phyloP scores from a whole-genome alignment of 164 flowering plant genomes.

The Magnolia kwangsiensis region DNA sequence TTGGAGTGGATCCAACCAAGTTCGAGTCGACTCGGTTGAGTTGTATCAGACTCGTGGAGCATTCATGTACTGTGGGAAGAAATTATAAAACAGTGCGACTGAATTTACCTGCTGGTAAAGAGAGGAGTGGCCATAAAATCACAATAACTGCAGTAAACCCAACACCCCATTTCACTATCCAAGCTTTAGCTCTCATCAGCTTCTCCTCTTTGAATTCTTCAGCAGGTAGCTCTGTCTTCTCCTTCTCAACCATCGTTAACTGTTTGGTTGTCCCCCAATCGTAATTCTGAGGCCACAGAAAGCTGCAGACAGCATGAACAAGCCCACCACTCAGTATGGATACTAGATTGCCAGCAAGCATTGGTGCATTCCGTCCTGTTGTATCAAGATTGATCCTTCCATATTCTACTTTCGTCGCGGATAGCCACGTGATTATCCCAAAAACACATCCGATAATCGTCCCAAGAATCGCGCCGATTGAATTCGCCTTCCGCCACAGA shows the following conservation, averaged over 20 bases:
- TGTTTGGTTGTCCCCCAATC: conserved; percentile 83
- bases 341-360: conserved; percentile 93
- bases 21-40: not conserved
- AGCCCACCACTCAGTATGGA: conserved; percentile 79
- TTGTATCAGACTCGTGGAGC: no score
- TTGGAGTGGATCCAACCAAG: not conserved
- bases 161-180: conserved; percentile 95
- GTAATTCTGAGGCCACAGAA: conserved; percentile 73
- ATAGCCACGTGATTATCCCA: conserved; percentile 73
- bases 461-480: conserved; percentile 77
- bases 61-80: not conserved
- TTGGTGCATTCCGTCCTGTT: conserved; percentile 91
- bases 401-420: conserved; percentile 61
- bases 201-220: conserved; percentile 75
- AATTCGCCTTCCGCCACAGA: conserved; percentile 85
- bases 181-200: conserved; percentile 55
- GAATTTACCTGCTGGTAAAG: conserved; percentile 75
- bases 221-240: conserved; percentile 44
- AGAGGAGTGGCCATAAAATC: conserved; percentile 79
- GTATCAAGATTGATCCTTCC: conserved; percentile 82
- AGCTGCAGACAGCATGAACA: conserved; percentile 67
- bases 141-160: conserved; percentile 75
- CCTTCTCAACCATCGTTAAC: conserved; percentile 81
- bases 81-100: not conserved
- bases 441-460: conserved; percentile 56